phyloP scores from a whole-genome alignment of 2,329 filamentous ascomycete genomes.

The Dactylellina leptospora region DNA sequence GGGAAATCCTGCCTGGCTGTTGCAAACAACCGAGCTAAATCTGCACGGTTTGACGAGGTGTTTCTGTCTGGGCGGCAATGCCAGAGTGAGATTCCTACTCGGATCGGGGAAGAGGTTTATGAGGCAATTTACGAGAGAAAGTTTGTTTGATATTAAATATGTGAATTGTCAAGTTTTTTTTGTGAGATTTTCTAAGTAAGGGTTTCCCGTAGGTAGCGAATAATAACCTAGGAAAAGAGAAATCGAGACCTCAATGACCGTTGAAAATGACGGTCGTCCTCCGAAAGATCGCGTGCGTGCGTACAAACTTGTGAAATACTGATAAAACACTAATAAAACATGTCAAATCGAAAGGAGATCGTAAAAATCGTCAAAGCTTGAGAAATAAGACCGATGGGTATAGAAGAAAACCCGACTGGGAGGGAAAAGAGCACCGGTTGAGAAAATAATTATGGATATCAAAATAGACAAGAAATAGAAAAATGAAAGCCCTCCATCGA shows the following conservation, averaged over 20 bases:
- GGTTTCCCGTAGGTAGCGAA: constrained; percentile 47
- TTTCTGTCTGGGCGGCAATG: no score
- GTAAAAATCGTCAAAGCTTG: no score
- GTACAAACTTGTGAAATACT: constrained; percentile 27
- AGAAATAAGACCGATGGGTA: no score
- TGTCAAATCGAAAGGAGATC: constrained; percentile 3
- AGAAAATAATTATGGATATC: neutral
- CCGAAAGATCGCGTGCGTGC: constrained; percentile 34
- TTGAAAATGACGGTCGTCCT: neutral
- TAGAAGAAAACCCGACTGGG: no score
- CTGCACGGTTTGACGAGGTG: no score
- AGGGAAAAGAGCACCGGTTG: no score
- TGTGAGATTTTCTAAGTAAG: neutral
- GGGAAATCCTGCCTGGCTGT: neutral
- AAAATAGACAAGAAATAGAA: neutral
- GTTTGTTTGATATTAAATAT: no score
- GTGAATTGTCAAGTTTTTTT: constrained; percentile 8
- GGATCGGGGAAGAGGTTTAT: neutral
- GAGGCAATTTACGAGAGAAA: neutral
- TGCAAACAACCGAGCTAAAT: neutral
- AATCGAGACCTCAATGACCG: neutral
- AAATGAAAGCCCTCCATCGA: constrained; percentile 13
- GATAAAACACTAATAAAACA: constrained; percentile 7
- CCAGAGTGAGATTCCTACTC: no score
- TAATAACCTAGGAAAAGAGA: constrained; percentile 49